phyloP scores from a whole-genome alignment of 2,329 filamentous ascomycete genomes.

The Phialemonium atrogriseum region DNA sequence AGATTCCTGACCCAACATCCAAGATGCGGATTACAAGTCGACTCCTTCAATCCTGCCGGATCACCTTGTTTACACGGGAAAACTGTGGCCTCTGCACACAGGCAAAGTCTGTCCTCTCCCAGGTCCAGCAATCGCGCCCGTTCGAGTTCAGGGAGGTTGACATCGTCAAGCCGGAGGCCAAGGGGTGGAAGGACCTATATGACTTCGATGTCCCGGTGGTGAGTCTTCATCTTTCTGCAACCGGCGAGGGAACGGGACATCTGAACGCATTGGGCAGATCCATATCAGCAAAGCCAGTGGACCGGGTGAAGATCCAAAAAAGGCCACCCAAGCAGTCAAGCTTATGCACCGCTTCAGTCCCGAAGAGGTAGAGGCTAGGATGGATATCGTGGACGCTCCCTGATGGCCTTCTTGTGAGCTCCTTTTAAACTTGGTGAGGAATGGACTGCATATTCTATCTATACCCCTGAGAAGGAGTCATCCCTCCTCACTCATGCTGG shows the following conservation, averaged over 20 bases:
- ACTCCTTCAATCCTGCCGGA: slow-evolving; percentile 48
- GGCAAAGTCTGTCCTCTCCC: slow-evolving; percentile 59
- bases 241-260: too few species aligned
- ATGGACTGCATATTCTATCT: too few species aligned
- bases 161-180: slow-evolving; percentile 54
- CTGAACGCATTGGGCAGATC: slow-evolving; percentile 31
- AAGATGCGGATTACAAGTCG: slow-evolving; percentile 39
- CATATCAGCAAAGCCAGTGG: slow-evolving; percentile 51
- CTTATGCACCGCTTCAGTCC: slow-evolving; percentile 71
- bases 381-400: slow-evolving; percentile 45
- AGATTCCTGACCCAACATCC: background rate
- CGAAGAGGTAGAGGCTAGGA: slow-evolving; percentile 57
- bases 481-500: too few species aligned
- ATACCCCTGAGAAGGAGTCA: too few species aligned
- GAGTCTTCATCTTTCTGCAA: slow-evolving; percentile 21
- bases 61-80: slow-evolving; percentile 67
- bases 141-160: slow-evolving; percentile 64
- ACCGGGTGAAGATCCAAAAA: slow-evolving; percentile 42
- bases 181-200: slow-evolving; percentile 64
- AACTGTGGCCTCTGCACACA: slow-evolving; percentile 64
- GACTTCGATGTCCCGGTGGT: slow-evolving; percentile 80
- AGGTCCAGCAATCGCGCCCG: slow-evolving; percentile 57
- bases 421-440: too few species aligned
- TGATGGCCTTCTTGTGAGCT: too few species aligned
- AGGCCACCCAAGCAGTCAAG: slow-evolving; percentile 54